Base-by-base conservation (phyloP, 1,284 basidiomycete genomes). In the Puccinia horiana region DNA sequence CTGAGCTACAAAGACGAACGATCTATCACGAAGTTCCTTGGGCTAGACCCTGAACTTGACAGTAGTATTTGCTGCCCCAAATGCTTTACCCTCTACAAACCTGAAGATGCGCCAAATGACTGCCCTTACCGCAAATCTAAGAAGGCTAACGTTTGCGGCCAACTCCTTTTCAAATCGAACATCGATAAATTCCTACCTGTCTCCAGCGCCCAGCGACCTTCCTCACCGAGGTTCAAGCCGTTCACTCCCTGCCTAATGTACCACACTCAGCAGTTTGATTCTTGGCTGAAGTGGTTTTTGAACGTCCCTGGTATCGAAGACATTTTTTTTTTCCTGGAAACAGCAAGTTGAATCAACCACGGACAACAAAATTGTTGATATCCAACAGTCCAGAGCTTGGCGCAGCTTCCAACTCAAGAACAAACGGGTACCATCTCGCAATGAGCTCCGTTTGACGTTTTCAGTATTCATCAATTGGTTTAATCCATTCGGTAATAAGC, bases 331-430 rank as follows among this genome's bases (percentile, higher is more conserved):
- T 23, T 42, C 37, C 20, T 63, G 61, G 61, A 6, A 32, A 63
- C 61, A 37, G 11, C 26, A 63, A 20, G 61, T 63, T 8, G 9
- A 42, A 69, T 69, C 67, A 69, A 44, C 20, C n/a, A 44, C 23
- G 6, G 16, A 63, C 9, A 1, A 37, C 14, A 29, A 9, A 3
- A 37, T 63, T 35, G 37, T 69, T 44, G 67, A 69, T 29, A 69
- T 69, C 44, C 67, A 69, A 69, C 67, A 69, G 44, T 69, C 67
- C 16, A 69, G 44, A 47, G 67, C 67, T 44, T 69, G 67, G 67
- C n/a, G 20, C 18, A 37, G 40, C 26, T 69, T 69, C 44, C 23
- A 42, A 29, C 37, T 42, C 67, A 69, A 20, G 44, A 49, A 44
- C 14, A 18, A 70, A 35, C 67, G 40, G 14, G 40, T n/a, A 40